Conservation (phyloP, 441 rosid species). For the Bocquillonia castaneifolia region DNA sequence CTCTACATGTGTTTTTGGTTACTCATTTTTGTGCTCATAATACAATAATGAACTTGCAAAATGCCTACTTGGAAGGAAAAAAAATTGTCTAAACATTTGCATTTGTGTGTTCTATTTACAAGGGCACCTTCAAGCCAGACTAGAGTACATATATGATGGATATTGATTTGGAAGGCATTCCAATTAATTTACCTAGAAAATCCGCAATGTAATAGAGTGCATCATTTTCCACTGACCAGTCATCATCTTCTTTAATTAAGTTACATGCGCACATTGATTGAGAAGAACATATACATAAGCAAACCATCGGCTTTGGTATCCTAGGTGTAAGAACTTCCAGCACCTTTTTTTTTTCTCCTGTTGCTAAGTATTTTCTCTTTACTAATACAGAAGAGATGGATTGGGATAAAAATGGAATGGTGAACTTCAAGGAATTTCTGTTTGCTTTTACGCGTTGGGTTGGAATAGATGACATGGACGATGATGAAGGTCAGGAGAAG, state of each 20-base stretch:
- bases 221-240: neutral
- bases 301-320: neutral
- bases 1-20: neutral
- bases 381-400: slow-evolving; percentile 87
- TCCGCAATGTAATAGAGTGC: neutral
- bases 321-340: neutral
- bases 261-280: neutral
- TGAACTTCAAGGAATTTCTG: slow-evolving; percentile 84
- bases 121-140: neutral
- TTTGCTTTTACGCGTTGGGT: slow-evolving; percentile 89
- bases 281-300: neutral
- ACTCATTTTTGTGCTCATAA: neutral
- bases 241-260: neutral
- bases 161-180: neutral
- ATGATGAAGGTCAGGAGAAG: slow-evolving; percentile 39
- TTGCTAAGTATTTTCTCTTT: neutral
- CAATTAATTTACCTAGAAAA: neutral
- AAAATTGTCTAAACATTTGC: neutral
- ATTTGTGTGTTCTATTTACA: neutral
- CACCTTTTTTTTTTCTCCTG: neutral
- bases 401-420: slow-evolving; percentile 86
- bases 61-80: neutral
- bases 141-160: neutral
- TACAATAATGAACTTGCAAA: neutral
- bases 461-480: slow-evolving; percentile 65